Conservation (phyloP, 495 filamentous ascomycete genomes). For the Podospora anserina region DNA sequence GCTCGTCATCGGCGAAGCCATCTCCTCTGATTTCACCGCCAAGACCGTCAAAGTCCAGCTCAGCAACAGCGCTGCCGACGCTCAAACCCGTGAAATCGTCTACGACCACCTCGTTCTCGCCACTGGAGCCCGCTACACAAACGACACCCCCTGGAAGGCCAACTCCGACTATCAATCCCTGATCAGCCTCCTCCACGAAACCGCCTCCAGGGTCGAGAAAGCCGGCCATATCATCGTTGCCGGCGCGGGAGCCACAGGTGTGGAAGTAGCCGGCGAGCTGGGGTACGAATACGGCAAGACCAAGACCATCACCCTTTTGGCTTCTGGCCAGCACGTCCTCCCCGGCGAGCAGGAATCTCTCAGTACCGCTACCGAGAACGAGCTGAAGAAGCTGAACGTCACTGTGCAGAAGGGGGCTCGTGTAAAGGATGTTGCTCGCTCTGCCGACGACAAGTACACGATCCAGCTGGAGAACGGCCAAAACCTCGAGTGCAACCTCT, state of each 20-base stretch:
- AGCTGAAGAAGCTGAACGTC: slow-evolving; percentile 54
- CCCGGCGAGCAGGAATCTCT: slow-evolving; percentile 36
- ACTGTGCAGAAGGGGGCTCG: slow-evolving; percentile 39
- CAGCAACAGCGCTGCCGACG: slow-evolving; percentile 10
- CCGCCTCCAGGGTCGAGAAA: slow-evolving; percentile 29
- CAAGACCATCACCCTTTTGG: slow-evolving; percentile 50
- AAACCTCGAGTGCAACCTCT: slow-evolving; percentile 52
- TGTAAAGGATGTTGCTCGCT: slow-evolving; percentile 27
- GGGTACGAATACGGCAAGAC: slow-evolving; percentile 45
- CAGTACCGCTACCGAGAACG: slow-evolving; percentile 32
- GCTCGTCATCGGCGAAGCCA: slow-evolving; percentile 42
- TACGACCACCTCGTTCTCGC: slow-evolving; percentile 91
- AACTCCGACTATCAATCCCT: slow-evolving; percentile 37
- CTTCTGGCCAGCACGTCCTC: slow-evolving; percentile 38
- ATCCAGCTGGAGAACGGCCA: slow-evolving; percentile 40
- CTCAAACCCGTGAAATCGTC: slow-evolving; percentile 25
- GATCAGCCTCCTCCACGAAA: slow-evolving; percentile 26
- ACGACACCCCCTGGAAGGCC: slow-evolving; percentile 45
- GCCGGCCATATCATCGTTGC: slow-evolving; percentile 46
- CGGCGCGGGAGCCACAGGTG: slow-evolving; percentile 43
- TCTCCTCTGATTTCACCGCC: slow-evolving; percentile 34
- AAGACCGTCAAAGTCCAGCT: slow-evolving; percentile 58
- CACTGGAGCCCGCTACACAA: slow-evolving; percentile 78
- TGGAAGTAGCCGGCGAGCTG: slow-evolving; percentile 45
- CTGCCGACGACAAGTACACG: slow-evolving; percentile 30